Evolutionary conservation across 169 alveolate species (phyloP).

Genomic region (Eimeria sp.): DNA sequence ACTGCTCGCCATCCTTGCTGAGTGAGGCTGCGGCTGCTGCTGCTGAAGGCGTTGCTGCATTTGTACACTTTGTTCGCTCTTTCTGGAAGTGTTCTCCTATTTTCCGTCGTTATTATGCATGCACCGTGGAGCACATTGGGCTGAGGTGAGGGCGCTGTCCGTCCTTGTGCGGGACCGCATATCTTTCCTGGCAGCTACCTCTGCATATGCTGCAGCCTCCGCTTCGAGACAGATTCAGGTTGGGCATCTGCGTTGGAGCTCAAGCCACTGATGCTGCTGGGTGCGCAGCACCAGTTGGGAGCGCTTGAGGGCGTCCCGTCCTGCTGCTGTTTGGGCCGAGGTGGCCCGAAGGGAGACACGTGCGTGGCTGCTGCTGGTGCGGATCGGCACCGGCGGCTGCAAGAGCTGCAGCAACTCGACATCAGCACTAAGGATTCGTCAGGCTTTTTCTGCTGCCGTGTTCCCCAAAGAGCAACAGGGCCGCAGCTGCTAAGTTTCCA

Average conservation of each 20-base stretch:
- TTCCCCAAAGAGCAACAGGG: not conserved
- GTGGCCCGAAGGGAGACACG: not conserved
- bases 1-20: slow-evolving; percentile 24
- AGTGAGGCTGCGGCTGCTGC: slow-evolving; percentile 12
- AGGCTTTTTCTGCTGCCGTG: slow-evolving; percentile 28
- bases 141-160: too few relatives aligned
- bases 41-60: not conserved
- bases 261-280: slow-evolving; percentile 51
- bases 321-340: not conserved
- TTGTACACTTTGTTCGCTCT: not conserved
- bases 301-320: not conserved
- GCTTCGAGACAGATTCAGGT: slow-evolving; percentile 59
- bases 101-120: not conserved
- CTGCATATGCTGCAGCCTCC: slow-evolving; percentile 34
- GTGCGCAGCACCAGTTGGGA: slow-evolving; percentile 27
- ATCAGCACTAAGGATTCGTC: not conserved
- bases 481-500: not conserved
- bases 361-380: not conserved
- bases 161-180: too few relatives aligned
- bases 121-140: too few relatives aligned
- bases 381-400: slow-evolving; percentile 53
- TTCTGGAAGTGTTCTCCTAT: not conserved
- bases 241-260: slow-evolving; percentile 67
- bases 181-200: not conserved
- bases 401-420: slow-evolving; percentile 39